Percentiles rank a stretch among this genome's conserved stretches.
These are phyloP conservation scores for Peterozyma xylosa DNA, from an alignment of 805 yeast species.

Conservation along the genomic window DNA sequence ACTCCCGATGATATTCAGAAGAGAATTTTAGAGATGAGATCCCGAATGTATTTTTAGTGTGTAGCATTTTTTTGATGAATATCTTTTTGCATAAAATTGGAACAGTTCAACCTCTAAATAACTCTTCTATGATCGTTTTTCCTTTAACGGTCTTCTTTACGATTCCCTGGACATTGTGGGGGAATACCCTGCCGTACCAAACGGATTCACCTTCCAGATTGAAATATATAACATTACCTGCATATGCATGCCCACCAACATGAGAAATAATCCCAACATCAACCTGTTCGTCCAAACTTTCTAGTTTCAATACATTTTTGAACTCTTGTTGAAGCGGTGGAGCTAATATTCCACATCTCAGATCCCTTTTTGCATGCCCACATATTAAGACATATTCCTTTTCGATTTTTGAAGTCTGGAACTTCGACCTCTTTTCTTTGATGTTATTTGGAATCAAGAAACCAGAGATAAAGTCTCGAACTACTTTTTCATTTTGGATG, in stretches of 20 bases:
- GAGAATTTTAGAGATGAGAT: conserved; percentile 44
- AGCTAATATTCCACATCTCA: conserved; percentile 61
- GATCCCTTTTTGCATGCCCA: conserved; percentile 59
- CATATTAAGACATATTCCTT: conserved; percentile 44
- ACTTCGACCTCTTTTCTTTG: conserved; percentile 9
- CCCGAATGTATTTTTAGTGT: conserved; percentile 21
- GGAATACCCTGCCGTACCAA: conserved; percentile 77
- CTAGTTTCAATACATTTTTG: conserved; percentile 25
- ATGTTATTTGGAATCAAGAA: conserved; percentile 28
- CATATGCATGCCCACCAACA: conserved; percentile 82
- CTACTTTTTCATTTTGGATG: conserved; percentile 15
- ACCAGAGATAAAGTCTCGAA: conserved; percentile 29
- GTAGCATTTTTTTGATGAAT: neutral
- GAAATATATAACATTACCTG: conserved; percentile 69
- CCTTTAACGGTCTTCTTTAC: conserved; percentile 44
- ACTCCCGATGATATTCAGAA: conserved; percentile 41
- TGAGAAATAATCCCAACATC: conserved; percentile 60
- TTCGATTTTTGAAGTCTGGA: conserved; percentile 10
- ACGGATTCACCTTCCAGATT: conserved; percentile 34
- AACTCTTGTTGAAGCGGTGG: conserved; percentile 51
- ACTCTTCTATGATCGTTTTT: conserved; percentile 43
- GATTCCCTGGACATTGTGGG: conserved; percentile 60
- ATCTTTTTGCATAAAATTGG: neutral
- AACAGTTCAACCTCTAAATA: conserved; percentile 40
- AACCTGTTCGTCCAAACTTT: conserved; percentile 24